A percentile compares a stretch with the other conserved stretches of the same genome.
Evolutionary conservation across 306 rosid species (phyloP).

Genomic region (Oemleria cerasiformis): DNA sequence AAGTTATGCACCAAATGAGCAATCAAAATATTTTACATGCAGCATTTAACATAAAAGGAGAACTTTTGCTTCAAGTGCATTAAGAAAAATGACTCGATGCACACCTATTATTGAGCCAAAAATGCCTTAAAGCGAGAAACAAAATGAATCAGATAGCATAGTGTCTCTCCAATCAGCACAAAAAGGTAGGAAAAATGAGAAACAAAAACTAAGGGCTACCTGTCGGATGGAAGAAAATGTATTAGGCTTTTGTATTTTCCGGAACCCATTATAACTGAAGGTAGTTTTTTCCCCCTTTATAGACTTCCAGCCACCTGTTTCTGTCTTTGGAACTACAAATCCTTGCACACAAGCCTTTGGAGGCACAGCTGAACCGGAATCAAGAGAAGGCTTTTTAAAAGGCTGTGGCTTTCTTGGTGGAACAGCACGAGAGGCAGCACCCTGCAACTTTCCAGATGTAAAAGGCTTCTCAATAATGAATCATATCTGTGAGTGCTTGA

Average conservation of each 20-base stretch:
- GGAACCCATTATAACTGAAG: slow-evolving; percentile 33
- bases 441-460: slow-evolving; percentile 51
- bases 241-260: slow-evolving; percentile 40
- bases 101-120: slow-evolving; percentile 1
- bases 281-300: slow-evolving; percentile 46
- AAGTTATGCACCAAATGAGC: slow-evolving; percentile 6
- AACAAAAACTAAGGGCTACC: slow-evolving; percentile 33
- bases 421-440: slow-evolving; percentile 21
- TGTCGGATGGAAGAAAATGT: slow-evolving; percentile 32
- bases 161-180: background rate
- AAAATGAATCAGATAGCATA: slow-evolving; percentile 16
- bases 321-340: slow-evolving; percentile 41
- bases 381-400: slow-evolving; percentile 32
- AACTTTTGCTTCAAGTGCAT: slow-evolving; percentile 25
- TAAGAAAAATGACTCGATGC: background rate
- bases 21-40: slow-evolving; percentile 23
- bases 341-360: slow-evolving; percentile 33
- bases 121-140: slow-evolving; percentile 13
- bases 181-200: slow-evolving; percentile 12
- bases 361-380: slow-evolving; percentile 45
- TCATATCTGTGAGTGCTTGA: slow-evolving; percentile 19
- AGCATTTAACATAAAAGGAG: slow-evolving; percentile 5
- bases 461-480: slow-evolving; percentile 6
- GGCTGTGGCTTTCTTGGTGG: slow-evolving; percentile 40
- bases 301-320: slow-evolving; percentile 65